Base-by-base conservation (phyloP, 345 rosid genomes). In the Streptanthus diversifolius region DNA sequence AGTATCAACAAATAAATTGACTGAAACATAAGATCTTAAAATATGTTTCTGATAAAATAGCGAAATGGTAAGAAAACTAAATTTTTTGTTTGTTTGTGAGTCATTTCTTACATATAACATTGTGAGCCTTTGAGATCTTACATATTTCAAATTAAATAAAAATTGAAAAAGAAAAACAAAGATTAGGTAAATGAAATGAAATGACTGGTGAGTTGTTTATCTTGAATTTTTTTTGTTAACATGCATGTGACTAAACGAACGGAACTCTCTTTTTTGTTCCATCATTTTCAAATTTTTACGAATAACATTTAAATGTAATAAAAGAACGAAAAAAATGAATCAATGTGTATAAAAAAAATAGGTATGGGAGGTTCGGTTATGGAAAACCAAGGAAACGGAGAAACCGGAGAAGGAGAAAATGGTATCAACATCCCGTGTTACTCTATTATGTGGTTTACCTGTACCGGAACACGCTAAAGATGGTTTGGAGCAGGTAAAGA, bases 351-450 rank as follows among this genome's bases (percentile, higher is more conserved):
- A 0, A 33, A 6, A 70, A 37, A 8, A 68, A 32, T 76, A 92
- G 98, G 96, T 90, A 5, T 93, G 98, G 98, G 96, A 93, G 76
- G 96, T 89, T 45, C 80, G 71, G 65, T 73, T 90, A 21, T 86
- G 86, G 89, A 93, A 87, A 80, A 72, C 80, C 6, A 72, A 85
- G 66, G 81, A 82, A 1, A 52, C 74, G 6, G 78, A 84, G 41
- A 79, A 82, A 3, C 52, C 70, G 18, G 80, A 79, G 33, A 55
- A 85, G 0, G 81, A 80, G 39, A 71, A 13, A 55, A 55, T 83
- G 82, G 77, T 87, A 35, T 81, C 93, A 4, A 83, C 93, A 24
- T 84, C 97, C 1, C 63, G 93, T 68, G 97, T 90, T 22, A 93
- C 92, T 21, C 88, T 90, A 51, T 19, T 83, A 5, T 76, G 85